Base-by-base conservation (phyloP, 192 early-diverging fungal genomes). In the Diversispora eburnea region DNA sequence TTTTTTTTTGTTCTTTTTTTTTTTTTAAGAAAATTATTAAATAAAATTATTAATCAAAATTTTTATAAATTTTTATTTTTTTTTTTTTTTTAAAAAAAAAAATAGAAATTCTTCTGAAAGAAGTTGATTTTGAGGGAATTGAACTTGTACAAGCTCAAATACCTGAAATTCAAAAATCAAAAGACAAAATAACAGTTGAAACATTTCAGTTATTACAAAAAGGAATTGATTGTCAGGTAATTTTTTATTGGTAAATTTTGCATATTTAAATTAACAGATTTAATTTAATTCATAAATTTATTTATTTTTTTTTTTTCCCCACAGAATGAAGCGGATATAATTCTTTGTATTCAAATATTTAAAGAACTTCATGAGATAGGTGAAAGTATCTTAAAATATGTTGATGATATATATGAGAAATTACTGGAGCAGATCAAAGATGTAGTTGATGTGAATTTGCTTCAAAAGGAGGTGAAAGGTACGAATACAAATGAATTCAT, bases 121-220 rank as follows among this genome's bases (percentile, higher is more conserved):
- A 90, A 49, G 76, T 78, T 1, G 87, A 90, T 77, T 79, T 92
- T 66, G 78, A 82, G 17, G 91, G 89, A 8, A 89, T 92, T 72
- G 82, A 87, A 60, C 78, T 89, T 20, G 84, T 91, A 3, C 87
- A 89, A 60, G 73, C 71, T 5, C 85, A 91, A 64, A 49, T 87
- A 17, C 64, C 64, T 8, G 77, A 80, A 22, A 80, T 92, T 42
- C 66, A 78, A 61, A 70, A 81, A 8, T 75, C 81, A 8, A 82
- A 82, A 61, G 68, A 72, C 17, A 62, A 72, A 42, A 82, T 91
- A 42, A 58, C 81, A 10, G 70, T 77, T 0, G 78, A 84, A 64
- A 89, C 85, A 3, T 79, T 88, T 22, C 73, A 74, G 33, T 73
- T 87, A 22, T 67, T 87, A 54, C 72, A 83, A 25, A 75, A 85